Conservation (phyloP, 331 rosid species). For the Quercus lobata region DNA sequence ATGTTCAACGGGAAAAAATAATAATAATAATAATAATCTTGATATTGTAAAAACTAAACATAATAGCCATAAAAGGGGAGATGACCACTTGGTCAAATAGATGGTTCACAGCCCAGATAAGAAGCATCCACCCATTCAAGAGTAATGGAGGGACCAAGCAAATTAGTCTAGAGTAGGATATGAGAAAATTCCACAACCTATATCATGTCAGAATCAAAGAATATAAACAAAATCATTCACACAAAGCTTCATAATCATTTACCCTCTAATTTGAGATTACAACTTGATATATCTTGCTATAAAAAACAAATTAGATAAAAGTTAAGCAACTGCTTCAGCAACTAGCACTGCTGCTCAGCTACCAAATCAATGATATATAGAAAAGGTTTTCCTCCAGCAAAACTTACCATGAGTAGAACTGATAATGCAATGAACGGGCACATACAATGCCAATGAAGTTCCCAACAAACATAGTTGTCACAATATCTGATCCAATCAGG, state of each 20-base stretch:
- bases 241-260: background rate
- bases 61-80: background rate
- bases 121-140: background rate
- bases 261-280: background rate
- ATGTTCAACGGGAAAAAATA: background rate
- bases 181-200: background rate
- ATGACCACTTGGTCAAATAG: background rate
- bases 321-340: conserved; percentile 10
- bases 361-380: background rate
- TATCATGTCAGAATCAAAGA: background rate
- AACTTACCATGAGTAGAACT: conserved; percentile 89
- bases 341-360: background rate
- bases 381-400: conserved; percentile 11
- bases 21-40: background rate
- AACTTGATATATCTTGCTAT: background rate
- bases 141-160: background rate
- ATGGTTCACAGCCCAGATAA: background rate
- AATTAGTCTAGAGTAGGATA: background rate
- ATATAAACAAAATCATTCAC: background rate
- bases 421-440: conserved; percentile 95
- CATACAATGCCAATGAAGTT: conserved; percentile 90
- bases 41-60: background rate
- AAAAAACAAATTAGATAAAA: background rate
- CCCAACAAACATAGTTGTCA: conserved; percentile 86
- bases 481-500: conserved; percentile 55